phyloP scores from a whole-genome alignment of 164 flowering plant species.

The Dillenia suffruticosa region DNA sequence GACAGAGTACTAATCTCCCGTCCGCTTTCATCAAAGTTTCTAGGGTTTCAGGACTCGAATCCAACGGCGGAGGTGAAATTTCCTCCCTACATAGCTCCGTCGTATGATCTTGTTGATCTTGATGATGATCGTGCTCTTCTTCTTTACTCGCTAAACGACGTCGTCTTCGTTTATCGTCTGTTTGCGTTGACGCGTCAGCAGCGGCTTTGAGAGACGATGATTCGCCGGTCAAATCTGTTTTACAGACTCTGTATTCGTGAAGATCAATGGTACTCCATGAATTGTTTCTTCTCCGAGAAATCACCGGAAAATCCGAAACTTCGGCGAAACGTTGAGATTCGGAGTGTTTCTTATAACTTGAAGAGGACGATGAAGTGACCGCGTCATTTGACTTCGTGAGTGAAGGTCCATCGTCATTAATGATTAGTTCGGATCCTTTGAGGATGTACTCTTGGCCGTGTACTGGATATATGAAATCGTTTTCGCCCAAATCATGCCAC shows the following conservation, averaged over 20 bases:
- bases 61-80: constrained; percentile 87
- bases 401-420: constrained; percentile 8
- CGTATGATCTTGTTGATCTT: constrained; percentile 9
- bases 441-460: constrained; percentile 91
- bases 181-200: constrained; percentile 81
- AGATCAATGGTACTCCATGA: constrained; percentile 79
- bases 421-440: constrained; percentile 81
- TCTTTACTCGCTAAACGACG: constrained; percentile 28
- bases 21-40: constrained; percentile 77
- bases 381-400: constrained; percentile 24
- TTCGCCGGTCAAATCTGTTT: constrained; percentile 27
- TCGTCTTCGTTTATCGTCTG: constrained; percentile 54
- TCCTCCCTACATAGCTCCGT: constrained; percentile 66
- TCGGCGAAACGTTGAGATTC: constrained; percentile 16
- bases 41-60: constrained; percentile 86
- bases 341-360: constrained; percentile 16
- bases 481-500: constrained; percentile 85
- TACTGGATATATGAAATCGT: constrained; percentile 77
- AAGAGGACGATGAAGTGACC: constrained; percentile 11
- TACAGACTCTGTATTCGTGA: constrained; percentile 77
- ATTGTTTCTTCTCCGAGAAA: constrained; percentile 54
- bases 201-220: constrained; percentile 26
- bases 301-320: constrained; percentile 30
- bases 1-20: constrained; percentile 27
- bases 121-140: constrained; percentile 21